Conservation (phyloP, 768 basidiomycete species). For the Mycena galericulata region DNA sequence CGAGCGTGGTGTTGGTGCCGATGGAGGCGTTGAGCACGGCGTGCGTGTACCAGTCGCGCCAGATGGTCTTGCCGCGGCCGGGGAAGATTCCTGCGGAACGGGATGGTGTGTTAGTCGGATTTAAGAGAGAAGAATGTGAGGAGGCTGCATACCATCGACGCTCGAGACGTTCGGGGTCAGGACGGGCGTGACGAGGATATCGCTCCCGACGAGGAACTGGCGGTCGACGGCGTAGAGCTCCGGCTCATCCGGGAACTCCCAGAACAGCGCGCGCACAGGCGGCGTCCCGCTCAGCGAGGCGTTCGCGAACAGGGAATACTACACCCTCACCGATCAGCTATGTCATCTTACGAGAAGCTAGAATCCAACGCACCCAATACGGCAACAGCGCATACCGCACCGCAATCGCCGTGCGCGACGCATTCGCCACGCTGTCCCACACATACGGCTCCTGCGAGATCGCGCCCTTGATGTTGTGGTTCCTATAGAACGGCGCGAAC, state of each 20-base stretch:
- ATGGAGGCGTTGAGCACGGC: conserved; percentile 57
- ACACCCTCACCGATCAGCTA: background rate
- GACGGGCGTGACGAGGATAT: conserved; percentile 84
- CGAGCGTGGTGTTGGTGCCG: conserved; percentile 60
- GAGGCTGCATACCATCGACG: conserved; percentile 66
- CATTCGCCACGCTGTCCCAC: conserved; percentile 85
- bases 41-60: conserved; percentile 84
- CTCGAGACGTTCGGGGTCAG: conserved; percentile 73
- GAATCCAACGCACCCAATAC: conserved; percentile 72
- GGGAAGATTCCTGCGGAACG: conserved; percentile 69
- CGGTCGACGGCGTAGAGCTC: conserved; percentile 70
- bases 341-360: conserved; percentile 12
- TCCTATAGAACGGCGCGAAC: conserved; percentile 86
- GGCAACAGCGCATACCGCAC: conserved; percentile 79
- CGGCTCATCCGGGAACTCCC: conserved; percentile 79
- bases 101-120: background rate
- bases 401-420: conserved; percentile 77
- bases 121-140: conserved; percentile 29
- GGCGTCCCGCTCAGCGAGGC: conserved; percentile 75
- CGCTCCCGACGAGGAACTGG: conserved; percentile 79
- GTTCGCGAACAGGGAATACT: conserved; percentile 83
- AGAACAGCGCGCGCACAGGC: conserved; percentile 81
- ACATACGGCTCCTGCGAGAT: conserved; percentile 84
- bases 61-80: conserved; percentile 65
- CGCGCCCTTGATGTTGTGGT: conserved; percentile 76